A percentile compares a stretch with the other conserved stretches of the same genome.
Evolutionary conservation across 164 flowering plant species (phyloP).

Genomic region (Vitis rupestris): DNA sequence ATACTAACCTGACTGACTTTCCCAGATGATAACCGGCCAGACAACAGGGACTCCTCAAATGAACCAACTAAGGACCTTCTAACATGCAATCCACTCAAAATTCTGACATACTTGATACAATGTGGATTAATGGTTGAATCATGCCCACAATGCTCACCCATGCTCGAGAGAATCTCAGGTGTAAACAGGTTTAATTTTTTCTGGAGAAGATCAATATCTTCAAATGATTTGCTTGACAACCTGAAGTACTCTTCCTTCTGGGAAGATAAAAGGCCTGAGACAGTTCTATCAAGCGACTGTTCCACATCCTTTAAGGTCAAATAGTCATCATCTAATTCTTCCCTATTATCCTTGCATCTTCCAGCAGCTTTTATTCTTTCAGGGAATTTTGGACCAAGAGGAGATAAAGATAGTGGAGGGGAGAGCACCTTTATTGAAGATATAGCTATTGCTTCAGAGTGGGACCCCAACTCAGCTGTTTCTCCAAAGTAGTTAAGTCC

Average conservation of each 20-base stretch:
- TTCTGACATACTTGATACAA: constrained; percentile 34
- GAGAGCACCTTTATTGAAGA: constrained; percentile 35
- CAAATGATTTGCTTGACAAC: constrained; percentile 31
- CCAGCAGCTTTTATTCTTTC: constrained; percentile 37
- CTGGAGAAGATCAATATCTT: constrained; percentile 29
- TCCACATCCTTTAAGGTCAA: constrained; percentile 30
- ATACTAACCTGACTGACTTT: constrained; percentile 59
- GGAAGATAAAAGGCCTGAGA: constrained; percentile 24
- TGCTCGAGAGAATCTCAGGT: constrained; percentile 25
- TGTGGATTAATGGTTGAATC: constrained; percentile 23
- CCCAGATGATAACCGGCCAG: constrained; percentile 69
- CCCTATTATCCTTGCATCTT: constrained; percentile 12
- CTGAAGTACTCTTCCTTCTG: constrained; percentile 36
- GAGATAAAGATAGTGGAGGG: constrained; percentile 62
- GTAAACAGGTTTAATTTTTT: constrained; percentile 27
- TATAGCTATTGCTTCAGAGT: constrained; percentile 30
- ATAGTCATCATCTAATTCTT: constrained; percentile 29
- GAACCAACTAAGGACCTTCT: constrained; percentile 94
- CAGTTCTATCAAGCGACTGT: constrained; percentile 42
- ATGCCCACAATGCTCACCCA: constrained; percentile 23
- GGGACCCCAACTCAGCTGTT: constrained; percentile 15
- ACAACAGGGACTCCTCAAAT: constrained; percentile 91
- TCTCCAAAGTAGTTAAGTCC: constrained; percentile 7
- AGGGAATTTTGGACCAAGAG: constrained; percentile 69
- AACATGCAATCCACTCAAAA: constrained; percentile 39